Percentiles rank a stretch among this genome's conserved stretches.
Conservation (phyloP, 345 rosid species). For the Anastatica hierochuntica region DNA sequence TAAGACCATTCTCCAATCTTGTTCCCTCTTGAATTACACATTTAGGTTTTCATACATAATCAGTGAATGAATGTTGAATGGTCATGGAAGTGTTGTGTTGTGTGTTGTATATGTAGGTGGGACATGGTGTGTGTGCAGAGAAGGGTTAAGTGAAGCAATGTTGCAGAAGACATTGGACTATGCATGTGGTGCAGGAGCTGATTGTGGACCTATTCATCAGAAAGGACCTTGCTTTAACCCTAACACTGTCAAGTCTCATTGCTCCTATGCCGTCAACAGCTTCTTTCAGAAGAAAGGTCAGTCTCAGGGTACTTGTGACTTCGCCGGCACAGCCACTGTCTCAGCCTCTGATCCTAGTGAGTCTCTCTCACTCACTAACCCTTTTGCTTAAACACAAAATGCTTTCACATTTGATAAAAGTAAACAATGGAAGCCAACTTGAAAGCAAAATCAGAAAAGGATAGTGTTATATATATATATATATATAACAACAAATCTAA, state of each 20-base stretch:
- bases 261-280: conserved; percentile 86
- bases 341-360: conserved; percentile 57
- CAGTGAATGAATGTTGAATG: neutral
- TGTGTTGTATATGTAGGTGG: conserved; percentile 30
- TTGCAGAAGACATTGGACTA: conserved; percentile 83
- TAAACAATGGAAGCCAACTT: neutral
- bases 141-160: conserved; percentile 33
- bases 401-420: too few species aligned
- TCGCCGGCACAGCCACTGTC: conserved; percentile 54
- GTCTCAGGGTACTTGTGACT: conserved; percentile 72
- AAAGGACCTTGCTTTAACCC: conserved; percentile 63
- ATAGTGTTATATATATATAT: neutral
- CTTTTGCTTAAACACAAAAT: too few species aligned
- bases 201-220: conserved; percentile 59
- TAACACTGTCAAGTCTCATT: conserved; percentile 66
- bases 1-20: neutral
- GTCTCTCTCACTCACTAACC: neutral
- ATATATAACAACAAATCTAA: too few species aligned
- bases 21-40: conserved; percentile 9
- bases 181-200: conserved; percentile 97
- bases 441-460: conserved; percentile 6
- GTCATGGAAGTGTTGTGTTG: neutral
- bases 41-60: neutral
- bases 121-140: conserved; percentile 85
- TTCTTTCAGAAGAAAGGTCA: conserved; percentile 73